Evolutionary conservation across 805 yeast species (phyloP), one percentile per base, ranked within the genome.

Genomic region (Wickerhamiella bombiphila): DNA sequence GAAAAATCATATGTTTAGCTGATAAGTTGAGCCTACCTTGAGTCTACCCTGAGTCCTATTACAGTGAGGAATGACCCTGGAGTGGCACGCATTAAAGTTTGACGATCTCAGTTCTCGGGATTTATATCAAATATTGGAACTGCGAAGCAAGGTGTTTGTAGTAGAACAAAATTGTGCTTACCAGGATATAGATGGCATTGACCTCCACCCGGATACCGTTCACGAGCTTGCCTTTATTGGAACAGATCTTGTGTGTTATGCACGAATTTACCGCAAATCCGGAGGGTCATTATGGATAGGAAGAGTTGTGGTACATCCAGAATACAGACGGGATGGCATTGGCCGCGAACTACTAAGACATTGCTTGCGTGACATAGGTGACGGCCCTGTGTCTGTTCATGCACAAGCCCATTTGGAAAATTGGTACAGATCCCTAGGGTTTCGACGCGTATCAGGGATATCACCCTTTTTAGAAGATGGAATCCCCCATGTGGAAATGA

Each of bases 151-250:
- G 6, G 51, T 50, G 1, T 50, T 50, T 36, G 39, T 36, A 1
- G 53, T 50, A 7, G 54, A 50, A 43, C 54, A 50, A 24, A 17
- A 45, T 16, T 46, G 53, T 25, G 40, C 30, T 5, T 50, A 46
- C 32, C 42, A 35, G 22, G 54, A 50, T 22, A 24, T 40, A 7
- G 54, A 50, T 32, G 50, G 38, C 9, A 37, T 30, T n/a, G 54
- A 50, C 31, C 37, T 46, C 21, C 28, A 6, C 4, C 18, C 35
- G 9, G 26, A 20, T 3, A 39, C 43, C 4, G 19, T 34, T 11
- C 54, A 50, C 32, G 17, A 49, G 1, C 16, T 30, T 4, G 48
- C 43, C 22, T 34, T 22, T 25, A 2, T 17, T 3, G 35, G 30
- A 3, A 32, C 24, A 6, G 19, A 29, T 15, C 20, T 42, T 3